Evolutionary conservation across 306 rosid genomes (phyloP).

Genomic region (Vigna trinervia): DNA sequence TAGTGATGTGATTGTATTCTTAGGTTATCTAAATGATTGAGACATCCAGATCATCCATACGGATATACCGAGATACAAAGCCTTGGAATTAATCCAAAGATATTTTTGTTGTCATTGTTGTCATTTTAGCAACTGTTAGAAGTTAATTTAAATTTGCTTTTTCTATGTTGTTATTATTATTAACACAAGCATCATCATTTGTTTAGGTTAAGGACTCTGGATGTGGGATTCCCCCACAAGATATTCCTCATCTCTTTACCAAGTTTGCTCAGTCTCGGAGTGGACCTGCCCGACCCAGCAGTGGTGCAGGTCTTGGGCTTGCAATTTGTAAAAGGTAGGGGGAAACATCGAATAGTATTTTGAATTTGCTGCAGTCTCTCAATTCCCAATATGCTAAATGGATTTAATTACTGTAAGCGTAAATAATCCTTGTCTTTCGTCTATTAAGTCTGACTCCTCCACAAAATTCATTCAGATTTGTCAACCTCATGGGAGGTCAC

Average conservation of each 20-base stretch:
- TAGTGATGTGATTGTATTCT: conserved; percentile 12
- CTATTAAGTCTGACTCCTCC: conserved; percentile 36
- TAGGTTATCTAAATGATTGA: conserved; percentile 9
- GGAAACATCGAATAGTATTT: background rate
- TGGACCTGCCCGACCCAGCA: conserved; percentile 60
- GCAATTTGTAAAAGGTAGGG: conserved; percentile 90
- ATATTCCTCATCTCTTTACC: conserved; percentile 75
- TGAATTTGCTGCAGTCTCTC: background rate
- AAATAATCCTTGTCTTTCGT: background rate
- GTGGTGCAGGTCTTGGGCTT: conserved; percentile 83
- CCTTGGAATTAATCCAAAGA: background rate
- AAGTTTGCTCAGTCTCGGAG: conserved; percentile 70
- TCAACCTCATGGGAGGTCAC: conserved; percentile 94
- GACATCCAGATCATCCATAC: conserved; percentile 19
- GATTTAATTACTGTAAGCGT: background rate
- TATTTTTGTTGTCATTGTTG: background rate
- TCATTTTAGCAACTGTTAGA: conserved; percentile 4
- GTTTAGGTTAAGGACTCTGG: conserved; percentile 93
- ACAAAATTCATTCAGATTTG: conserved; percentile 69
- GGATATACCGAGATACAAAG: conserved; percentile 12
- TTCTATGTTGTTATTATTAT: conserved; percentile 4
- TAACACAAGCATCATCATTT: conserved; percentile 28
- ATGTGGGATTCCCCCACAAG: conserved; percentile 80
- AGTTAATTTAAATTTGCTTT: conserved; percentile 20
- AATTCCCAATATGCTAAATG: background rate